Evolutionary conservation across 2,329 filamentous ascomycete genomes (phyloP), one percentile per base, ranked within the genome.

Genomic region (Simplicillium sp.): DNA sequence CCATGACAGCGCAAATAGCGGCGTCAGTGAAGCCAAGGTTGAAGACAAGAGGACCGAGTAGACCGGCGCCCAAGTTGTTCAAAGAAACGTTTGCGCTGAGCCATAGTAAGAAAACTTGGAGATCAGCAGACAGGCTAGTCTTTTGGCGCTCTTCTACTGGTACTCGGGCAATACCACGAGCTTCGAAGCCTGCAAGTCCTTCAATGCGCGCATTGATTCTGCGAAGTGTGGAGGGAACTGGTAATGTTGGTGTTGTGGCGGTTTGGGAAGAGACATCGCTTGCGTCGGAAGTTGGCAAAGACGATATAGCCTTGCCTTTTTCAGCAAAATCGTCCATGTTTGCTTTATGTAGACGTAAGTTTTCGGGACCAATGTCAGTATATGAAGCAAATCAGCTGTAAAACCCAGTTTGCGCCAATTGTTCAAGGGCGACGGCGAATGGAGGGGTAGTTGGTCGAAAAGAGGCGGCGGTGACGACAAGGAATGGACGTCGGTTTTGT

Each of bases 1-100:
- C 75, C 62, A 88, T 85, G 39, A 90, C 58, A 44, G 84, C 80
- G 28, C 80, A 74, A 36, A 90, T 63, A 29, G 84, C 76, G 7
- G 80, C 77, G 53, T 90, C 86, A 37, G 82, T 67, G 49, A 86
- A 88, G 9, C 84, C 83, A 8, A 90, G 70, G 8, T 61, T 60
- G 60, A 87, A 89, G 17, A 85, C 61, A 8, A 78, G 72, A n/a
- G 78, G 70, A 1, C 75, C 80, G 6, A 84, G 72, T 14, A 84
- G 75, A 36, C 84, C 86, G 42, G 88, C 81, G 37, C 85, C 83
- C 11, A 68, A 50, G 43, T 68, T 68, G 49, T 67, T 68, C 41
- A 61, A 52, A 1, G 65, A 65, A 34, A 66, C 54, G 44, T 68
- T 68, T 45, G 64, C 62, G 41, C 62, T 61, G 46, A 67, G 67